Base-by-base conservation (phyloP, 108 stramenopile genomes). In the Cylindrotheca fusiformis region DNA sequence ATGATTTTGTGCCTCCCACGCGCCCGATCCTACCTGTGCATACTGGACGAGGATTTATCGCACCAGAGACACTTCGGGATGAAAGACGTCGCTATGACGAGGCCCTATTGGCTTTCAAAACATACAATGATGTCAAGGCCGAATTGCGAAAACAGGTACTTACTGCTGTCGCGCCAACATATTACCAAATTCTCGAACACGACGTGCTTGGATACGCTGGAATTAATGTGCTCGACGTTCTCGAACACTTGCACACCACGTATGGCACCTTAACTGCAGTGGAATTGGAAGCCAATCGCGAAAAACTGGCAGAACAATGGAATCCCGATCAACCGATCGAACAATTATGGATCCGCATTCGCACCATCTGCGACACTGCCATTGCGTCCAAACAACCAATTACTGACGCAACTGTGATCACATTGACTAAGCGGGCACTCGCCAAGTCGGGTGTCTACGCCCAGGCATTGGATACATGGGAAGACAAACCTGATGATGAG, bases 211-310 rank as follows among this genome's bases (percentile, higher is more conserved):
- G 60, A 19, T 67, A 50, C 23, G 51, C 45, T 6, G 8, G 31
- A 20, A 26, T 52, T 24, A 45, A 56, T 49, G 5, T 31, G 28
- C 30, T 20, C 8, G 46, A 27, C 23, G 17, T 75, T 1, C 55
- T 75, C 17, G 20, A 4, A 6, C 61, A 63, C 55, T 53, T 75
- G 47, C 33, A 47, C 17, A 33, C 60, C 19, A 48, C 32, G 3
- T 67, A 75, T 48, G 74, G 74, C 27, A 52, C 32, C 4, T 23
- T 75, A 17, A 52, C 59, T n/a, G 45, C 74, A 4, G 3, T n/a
- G 2, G 52, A 75, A 4, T 18, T 75, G n/a, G 44, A 48, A 31
- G 46, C 25, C 18, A 75, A 69, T 28, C 19, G 28, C 3, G 25
- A 32, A 2, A 10, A 10, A 3, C 14, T 69, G 28, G 26, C 31